Percentiles rank a stretch among this genome's conserved stretches.
These are phyloP conservation scores for Boletus subparvulus DNA, from an alignment of 768 basidiomycete species.

Conservation along the genomic window DNA sequence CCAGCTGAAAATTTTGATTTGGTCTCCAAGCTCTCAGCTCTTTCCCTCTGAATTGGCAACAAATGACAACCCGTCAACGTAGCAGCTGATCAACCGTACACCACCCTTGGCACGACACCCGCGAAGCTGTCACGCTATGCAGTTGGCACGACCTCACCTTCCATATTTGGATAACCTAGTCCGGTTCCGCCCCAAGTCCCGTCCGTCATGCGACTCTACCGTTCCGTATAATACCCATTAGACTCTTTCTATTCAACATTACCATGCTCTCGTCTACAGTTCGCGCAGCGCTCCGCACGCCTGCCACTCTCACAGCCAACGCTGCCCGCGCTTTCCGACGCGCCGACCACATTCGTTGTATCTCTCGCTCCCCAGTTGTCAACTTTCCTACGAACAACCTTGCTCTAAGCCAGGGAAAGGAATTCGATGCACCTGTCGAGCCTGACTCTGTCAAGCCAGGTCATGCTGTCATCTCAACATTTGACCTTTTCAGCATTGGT, in stretches of 20 bases:
- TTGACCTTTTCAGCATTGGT: constrained; percentile 91
- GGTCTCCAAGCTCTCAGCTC: too few relatives aligned
- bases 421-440: constrained; percentile 7
- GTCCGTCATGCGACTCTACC: neutral
- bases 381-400: constrained; percentile 8
- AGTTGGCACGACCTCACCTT: neutral
- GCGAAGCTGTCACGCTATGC: too few relatives aligned
- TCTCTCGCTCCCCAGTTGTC: constrained; percentile 12
- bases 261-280: constrained; percentile 6
- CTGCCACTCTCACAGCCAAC: neutral
- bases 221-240: neutral
- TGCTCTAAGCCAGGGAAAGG: neutral
- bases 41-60: too few relatives aligned
- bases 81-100: too few relatives aligned
- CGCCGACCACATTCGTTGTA: constrained; percentile 8
- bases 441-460: constrained; percentile 44
- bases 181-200: neutral
- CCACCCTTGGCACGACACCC: too few relatives aligned
- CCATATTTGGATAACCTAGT: neutral
- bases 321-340: neutral
- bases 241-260: too few relatives aligned
- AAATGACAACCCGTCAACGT: too few relatives aligned
- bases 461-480: constrained; percentile 91
- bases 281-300: constrained; percentile 5
- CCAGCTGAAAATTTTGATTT: too few relatives aligned